Conservation (phyloP, 768 basidiomycete genomes). For the Gelatoporia subvermispora region DNA sequence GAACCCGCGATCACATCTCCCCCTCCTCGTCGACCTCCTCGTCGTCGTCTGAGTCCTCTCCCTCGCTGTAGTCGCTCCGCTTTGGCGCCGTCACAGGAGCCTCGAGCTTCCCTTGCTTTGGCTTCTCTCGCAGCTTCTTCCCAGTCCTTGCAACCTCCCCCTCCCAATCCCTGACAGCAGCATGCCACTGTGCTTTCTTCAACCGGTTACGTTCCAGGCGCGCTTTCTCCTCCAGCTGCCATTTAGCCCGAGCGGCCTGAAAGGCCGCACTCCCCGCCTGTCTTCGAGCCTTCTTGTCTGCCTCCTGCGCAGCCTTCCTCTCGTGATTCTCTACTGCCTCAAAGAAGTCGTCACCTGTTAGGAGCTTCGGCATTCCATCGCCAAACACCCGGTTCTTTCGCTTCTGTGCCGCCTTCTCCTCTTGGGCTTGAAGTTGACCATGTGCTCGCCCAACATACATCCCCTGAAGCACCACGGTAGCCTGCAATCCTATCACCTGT, state of each 20-base stretch:
- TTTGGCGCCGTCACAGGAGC: not conserved
- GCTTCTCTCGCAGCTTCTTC: constrained; percentile 5
- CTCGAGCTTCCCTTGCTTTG: constrained; percentile 7
- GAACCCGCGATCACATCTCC: not conserved
- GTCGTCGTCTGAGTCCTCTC: constrained; percentile 1
- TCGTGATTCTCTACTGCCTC: constrained; percentile 4
- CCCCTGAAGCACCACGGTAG: constrained; percentile 3
- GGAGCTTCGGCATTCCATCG: constrained; percentile 19
- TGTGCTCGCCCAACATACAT: not conserved
- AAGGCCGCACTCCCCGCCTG: constrained; percentile 3
- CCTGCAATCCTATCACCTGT: constrained; percentile 2
- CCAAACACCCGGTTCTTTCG: constrained; percentile 7
- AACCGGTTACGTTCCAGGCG: constrained; percentile 13
- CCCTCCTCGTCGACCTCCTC: not conserved
- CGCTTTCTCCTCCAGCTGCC: constrained; percentile 16
- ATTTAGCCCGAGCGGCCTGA: constrained; percentile 8
- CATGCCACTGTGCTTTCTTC: constrained; percentile 7
- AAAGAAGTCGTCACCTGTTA: constrained; percentile 21
- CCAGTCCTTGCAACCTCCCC: constrained; percentile 18
- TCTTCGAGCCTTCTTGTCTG: constrained; percentile 3
- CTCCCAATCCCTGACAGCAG: constrained; percentile 14
- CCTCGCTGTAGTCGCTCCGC: not conserved
- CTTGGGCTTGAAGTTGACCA: constrained; percentile 7
- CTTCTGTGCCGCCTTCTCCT: constrained; percentile 10
- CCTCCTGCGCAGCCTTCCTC: not conserved